Evolutionary conservation across 2,329 filamentous ascomycete genomes (phyloP), one percentile per base, ranked within the genome.

Genomic region (Ceratocystis smalleyi): DNA sequence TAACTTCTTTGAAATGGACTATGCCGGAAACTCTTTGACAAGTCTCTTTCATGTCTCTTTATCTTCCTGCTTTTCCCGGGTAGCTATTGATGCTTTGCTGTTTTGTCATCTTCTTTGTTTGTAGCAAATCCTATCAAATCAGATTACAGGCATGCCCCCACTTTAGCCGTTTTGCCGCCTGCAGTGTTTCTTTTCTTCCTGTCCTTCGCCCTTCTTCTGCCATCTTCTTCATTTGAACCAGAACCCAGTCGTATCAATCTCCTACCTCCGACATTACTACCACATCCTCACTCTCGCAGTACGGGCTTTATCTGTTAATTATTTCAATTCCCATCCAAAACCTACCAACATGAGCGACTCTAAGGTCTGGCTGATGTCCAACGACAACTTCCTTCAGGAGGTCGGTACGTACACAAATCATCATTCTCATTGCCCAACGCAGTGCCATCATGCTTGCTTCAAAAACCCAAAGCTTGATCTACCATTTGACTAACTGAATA

Each of bases 351-450:
- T 77, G 75, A 68, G 74, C 66, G 74, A 75, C 47, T 63, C 68
- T 45, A 71, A 70, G 73, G 72, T 82, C 69, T 77, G 74, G 70
- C 72, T 83, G 35, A 71, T 74, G 69, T 81, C 79, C 75, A 82
- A 81, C 69, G 81, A 83, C 68, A 73, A 71, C 65, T 74, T 75
- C 57, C 70, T 72, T 32, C 76, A 82, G 62, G 73, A 75, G 68
- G 76, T 81, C 63, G 75, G 77, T 79, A 75, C 69, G 78, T 75
- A 64, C 24, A 30, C 64, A 59, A 54, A 19, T 32, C 30, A 30
- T 19, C 17, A 17, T 30, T 27, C 27, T 27, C 27, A 27, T 27
- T 27, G 27, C 3, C 27, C 27, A 27, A 27, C 27, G 2, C 2
- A 27, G 27, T 27, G 5, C 40, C 30, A 30, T 19, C 17, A 17